These are phyloP conservation scores for Venturiaceae sp. DNA, from an alignment of 2,329 filamentous ascomycete genomes.

Conservation along the genomic window DNA sequence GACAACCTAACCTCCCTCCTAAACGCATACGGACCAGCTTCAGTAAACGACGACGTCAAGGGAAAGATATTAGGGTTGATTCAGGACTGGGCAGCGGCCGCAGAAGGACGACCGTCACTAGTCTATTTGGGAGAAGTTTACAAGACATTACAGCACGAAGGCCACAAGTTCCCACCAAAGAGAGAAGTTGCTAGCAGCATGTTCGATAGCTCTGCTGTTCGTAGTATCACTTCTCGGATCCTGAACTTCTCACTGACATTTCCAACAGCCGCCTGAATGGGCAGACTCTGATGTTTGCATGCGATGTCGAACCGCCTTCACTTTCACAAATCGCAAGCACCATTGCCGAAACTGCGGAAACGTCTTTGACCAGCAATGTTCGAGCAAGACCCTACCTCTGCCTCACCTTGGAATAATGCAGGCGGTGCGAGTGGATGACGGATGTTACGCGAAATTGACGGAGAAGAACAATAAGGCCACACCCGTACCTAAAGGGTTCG, in stretches of 20 bases:
- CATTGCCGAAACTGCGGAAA: constrained; percentile 97
- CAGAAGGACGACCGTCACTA: constrained; percentile 74
- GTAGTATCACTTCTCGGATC: constrained; percentile 24
- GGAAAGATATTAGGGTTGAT: constrained; percentile 87
- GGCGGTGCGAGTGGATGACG: constrained; percentile 89
- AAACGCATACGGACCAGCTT: constrained; percentile 63
- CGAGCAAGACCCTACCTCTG: constrained; percentile 75
- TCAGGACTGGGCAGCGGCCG: constrained; percentile 85
- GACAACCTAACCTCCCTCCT: constrained; percentile 89
- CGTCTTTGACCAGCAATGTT: constrained; percentile 94
- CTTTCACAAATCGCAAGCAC: constrained; percentile 96
- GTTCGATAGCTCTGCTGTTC: constrained; percentile 90
- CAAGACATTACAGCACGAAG: constrained; percentile 68
- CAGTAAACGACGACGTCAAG: constrained; percentile 77
- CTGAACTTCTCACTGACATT: constrained; percentile 7
- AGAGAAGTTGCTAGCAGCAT: constrained; percentile 88
- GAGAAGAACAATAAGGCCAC: constrained; percentile 49
- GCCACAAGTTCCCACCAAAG: constrained; percentile 81
- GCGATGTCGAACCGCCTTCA: constrained; percentile 91
- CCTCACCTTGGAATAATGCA: constrained; percentile 89
- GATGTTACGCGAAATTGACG: constrained; percentile 82
- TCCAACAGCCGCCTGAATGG: constrained; percentile 80
- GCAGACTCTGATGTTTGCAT: constrained; percentile 97
- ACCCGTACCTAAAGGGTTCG: constrained; percentile 33
- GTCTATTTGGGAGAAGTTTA: constrained; percentile 87